Conservation (phyloP, 345 rosid species). For the Fremontodendron californicum region DNA sequence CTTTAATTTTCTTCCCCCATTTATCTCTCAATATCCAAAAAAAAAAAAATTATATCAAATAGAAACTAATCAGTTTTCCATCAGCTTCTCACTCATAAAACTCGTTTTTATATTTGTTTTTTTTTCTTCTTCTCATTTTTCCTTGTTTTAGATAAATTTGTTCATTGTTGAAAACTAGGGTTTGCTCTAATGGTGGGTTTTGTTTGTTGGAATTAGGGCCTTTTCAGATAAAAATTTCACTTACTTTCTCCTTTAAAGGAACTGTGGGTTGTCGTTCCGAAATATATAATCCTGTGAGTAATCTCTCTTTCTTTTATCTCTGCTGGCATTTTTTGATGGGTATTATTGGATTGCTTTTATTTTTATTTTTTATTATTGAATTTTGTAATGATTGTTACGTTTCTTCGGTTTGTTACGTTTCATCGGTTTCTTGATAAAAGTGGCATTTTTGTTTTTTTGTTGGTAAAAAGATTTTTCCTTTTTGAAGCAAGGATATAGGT, state of each 20-base stretch:
- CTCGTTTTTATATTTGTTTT: not conserved
- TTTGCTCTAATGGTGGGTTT: conserved; percentile 35
- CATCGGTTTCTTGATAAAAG: not conserved
- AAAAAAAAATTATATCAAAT: not conserved
- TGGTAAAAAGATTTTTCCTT: not conserved
- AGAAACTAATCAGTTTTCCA: not conserved
- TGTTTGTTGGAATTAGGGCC: conserved; percentile 48
- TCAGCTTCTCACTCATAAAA: not conserved
- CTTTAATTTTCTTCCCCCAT: not conserved
- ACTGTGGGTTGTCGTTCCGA: conserved; percentile 7
- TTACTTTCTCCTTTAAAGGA: conserved; percentile 11
- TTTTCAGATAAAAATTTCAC: conserved; percentile 1
- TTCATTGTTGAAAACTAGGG: conserved; percentile 9
- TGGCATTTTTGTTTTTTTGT: not conserved
- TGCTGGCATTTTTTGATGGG: not conserved
- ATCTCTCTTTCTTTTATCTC: not conserved
- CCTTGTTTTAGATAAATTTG: not conserved
- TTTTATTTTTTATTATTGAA: not conserved
- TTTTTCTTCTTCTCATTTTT: not conserved
- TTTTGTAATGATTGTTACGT: not conserved
- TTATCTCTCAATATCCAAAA: not conserved
- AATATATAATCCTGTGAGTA: conserved; percentile 29
- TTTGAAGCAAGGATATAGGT: not conserved
- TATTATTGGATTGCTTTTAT: not conserved
- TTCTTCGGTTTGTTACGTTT: not conserved